Evolutionary conservation across 495 filamentous ascomycete genomes (phyloP).

Genomic region (Neurospora hispaniola): DNA sequence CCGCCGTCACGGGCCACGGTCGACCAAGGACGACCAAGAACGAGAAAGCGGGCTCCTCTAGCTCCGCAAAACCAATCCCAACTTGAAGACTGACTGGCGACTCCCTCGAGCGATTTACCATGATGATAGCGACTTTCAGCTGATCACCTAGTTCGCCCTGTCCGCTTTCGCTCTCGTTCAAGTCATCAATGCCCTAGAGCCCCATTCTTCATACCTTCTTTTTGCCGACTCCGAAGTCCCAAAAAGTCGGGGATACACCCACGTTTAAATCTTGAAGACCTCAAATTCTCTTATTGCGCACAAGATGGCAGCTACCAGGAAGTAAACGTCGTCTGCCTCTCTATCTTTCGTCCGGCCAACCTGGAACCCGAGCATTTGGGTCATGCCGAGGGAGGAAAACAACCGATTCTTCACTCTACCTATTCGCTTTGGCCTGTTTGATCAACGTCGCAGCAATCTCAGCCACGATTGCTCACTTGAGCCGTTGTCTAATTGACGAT

Average conservation of each 20-base stretch:
- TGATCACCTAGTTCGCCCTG: not conserved
- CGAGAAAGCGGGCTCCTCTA: not conserved
- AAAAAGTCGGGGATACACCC: not conserved
- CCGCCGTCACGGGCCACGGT: not conserved
- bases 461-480: not conserved
- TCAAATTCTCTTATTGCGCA: not conserved
- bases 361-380: not conserved
- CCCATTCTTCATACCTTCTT: not conserved
- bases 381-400: not conserved
- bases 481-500: not conserved
- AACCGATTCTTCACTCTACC: not conserved
- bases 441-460: not conserved
- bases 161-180: not conserved
- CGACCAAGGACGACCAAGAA: not conserved
- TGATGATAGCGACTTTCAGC: not conserved
- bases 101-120: not conserved
- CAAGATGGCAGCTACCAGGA: not conserved
- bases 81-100: not conserved
- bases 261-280: not conserved
- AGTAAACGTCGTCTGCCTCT: not conserved
- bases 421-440: not conserved
- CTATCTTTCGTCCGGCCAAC: not conserved
- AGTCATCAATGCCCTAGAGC: not conserved
- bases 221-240: not conserved
- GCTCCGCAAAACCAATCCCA: not conserved